Base-by-base conservation (phyloP, 768 basidiomycete species). In the Tulasnella calospora region DNA sequence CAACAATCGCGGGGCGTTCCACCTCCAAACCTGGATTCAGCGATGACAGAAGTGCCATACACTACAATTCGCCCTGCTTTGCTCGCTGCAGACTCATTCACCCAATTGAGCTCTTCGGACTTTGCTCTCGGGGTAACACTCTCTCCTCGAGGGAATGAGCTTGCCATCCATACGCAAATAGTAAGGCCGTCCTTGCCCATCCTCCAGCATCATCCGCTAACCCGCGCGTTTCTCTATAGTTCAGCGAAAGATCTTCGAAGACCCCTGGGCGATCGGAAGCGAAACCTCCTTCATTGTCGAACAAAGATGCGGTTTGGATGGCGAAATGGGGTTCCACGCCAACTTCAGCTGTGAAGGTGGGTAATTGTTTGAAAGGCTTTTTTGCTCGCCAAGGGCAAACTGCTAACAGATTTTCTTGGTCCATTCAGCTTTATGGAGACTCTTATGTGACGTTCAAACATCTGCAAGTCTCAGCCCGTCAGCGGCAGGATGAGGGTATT, bases 391-490 rank as follows among this genome's bases (percentile, higher is more conserved):
- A 30, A n/a, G 23, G 15, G 38, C 74, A 21, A 46, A 9, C 5
- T 27, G 4, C 19, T 36, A 40, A 33, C 36, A 70, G 10, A n/a
- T 61, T 67, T 27, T 12, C 33, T 19, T 27, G 23, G 61, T 67
- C 13, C 61, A 1, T 27, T 17, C 78, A 80, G 79, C 46, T 80
- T 1, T 80, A 44, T 36, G 61, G 44, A 8, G 79, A 80, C 33
- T 41, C 79, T 15, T 80, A 79, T 74, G 79, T 80, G 38, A 80
- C 79, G n/a, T 80, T 80, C 27, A 55, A 80, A 36, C 38, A 41
- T n/a, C 67, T 80, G 21, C 79, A 79, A 55, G 38, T 38, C 47
- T 40, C 70, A 19, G 71, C 79, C 17, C 51, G 38, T 12, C 71
- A 79, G 30, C 41, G 40, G 44, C 40, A 79, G 46, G 47, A 80